Conservation (phyloP, 2,329 filamentous ascomycete genomes). For the Fusarium sp. region DNA sequence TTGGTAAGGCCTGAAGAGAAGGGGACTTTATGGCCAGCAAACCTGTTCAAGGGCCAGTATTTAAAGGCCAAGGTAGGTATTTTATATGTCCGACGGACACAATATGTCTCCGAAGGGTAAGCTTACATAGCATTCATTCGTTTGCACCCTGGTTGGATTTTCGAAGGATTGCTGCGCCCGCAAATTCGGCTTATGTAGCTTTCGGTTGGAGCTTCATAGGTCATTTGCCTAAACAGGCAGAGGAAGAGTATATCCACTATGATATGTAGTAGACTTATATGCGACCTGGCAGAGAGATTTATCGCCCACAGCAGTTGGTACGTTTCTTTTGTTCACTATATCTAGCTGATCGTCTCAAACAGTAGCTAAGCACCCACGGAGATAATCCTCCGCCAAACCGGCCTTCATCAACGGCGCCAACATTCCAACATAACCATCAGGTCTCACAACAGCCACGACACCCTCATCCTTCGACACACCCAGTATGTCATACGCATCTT, state of each 20-base stretch:
- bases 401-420: background rate
- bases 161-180: background rate
- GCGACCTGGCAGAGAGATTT: rapidly evolving
- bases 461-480: slow-evolving; percentile 9
- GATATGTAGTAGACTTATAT: background rate
- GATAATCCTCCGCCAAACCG: background rate
- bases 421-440: slow-evolving; percentile 21
- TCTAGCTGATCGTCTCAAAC: background rate
- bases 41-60: background rate
- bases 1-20: background rate
- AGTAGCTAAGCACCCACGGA: background rate
- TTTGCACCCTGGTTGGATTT: no score
- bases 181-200: background rate
- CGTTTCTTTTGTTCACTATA: background rate
- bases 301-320: background rate
- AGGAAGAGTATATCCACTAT: background rate
- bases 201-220: no score
- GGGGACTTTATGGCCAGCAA: rapidly evolving
- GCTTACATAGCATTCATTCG: background rate
- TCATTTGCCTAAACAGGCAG: background rate
- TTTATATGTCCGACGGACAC: background rate
- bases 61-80: background rate
- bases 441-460: slow-evolving; percentile 7
- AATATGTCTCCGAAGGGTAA: background rate
- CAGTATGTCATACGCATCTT: slow-evolving; percentile 1